Percentiles rank a stretch among this genome's conserved stretches.
Evolutionary conservation across 2,329 filamentous ascomycete genomes (phyloP).

Genomic region (Pseudogymnoascus sp.): DNA sequence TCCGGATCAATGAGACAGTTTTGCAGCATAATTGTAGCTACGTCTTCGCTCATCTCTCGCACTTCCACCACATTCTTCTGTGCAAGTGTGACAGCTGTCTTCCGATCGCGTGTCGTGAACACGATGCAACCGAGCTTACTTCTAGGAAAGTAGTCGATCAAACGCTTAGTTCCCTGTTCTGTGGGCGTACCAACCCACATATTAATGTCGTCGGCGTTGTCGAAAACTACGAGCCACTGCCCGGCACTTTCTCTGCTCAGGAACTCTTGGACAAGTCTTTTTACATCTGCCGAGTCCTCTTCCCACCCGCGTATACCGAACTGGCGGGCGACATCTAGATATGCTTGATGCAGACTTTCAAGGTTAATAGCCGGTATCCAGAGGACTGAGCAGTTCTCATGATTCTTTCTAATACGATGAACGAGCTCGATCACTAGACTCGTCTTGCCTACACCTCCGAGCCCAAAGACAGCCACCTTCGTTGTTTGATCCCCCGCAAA

Average conservation of each 20-base stretch:
- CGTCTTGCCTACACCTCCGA: constrained; percentile 39
- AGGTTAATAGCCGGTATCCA: constrained; percentile 37
- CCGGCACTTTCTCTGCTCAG: constrained; percentile 22
- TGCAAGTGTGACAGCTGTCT: constrained; percentile 27
- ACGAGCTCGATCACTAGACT: constrained; percentile 36
- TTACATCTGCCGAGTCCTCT: constrained; percentile 14
- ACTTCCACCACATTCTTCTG: constrained; percentile 27
- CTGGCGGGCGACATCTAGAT: constrained; percentile 28
- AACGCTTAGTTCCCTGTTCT: constrained; percentile 1
- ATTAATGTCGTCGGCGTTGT: constrained; percentile 37
- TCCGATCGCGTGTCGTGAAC: constrained; percentile 34
- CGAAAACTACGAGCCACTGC: constrained; percentile 36
- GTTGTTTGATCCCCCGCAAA: constrained; percentile 18
- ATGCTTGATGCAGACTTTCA: constrained; percentile 37
- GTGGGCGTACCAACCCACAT: constrained; percentile 18
- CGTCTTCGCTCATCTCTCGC: constrained; percentile 25
- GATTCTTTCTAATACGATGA: constrained; percentile 31
- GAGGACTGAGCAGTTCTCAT: constrained; percentile 35
- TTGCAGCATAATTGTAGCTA: constrained; percentile 26
- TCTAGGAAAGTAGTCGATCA: constrained; percentile 31
- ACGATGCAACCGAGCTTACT: constrained; percentile 30
- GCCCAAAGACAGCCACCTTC: constrained; percentile 29
- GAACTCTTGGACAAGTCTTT: constrained; percentile 13
- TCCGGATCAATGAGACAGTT: constrained; percentile 20
- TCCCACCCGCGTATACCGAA: constrained; percentile 21